Base-by-base conservation (phyloP, 1,139 yeast genomes). In the Blastobotrys capitulatus region DNA sequence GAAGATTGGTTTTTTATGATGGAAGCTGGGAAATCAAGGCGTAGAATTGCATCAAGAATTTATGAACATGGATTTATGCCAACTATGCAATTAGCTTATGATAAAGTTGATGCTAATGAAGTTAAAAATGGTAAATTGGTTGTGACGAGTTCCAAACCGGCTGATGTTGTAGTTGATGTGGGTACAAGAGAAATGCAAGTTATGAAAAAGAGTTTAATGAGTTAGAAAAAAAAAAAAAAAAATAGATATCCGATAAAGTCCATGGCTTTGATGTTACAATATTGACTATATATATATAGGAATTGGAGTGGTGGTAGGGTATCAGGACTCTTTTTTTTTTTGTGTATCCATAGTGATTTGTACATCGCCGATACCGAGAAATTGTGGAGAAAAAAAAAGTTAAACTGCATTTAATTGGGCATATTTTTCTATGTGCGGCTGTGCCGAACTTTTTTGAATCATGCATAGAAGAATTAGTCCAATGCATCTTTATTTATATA, bases 11-110 rank as follows among this genome's bases (percentile, higher is more conserved):
- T 63, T 42, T 61, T 70, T 20, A 64, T 70, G 5, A 76, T 79
- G 1, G 76, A 74, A n/a, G 66, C 70, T 12, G 66, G 61, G 0
- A 58, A 70, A 3, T 80, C 82, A 6, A 67, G 80, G 40, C 63
- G 69, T 6, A 67, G 97, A 50, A 80, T 88, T 1, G 83, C 89
- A 0, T 66, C 69, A 44, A 72, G 97, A 49, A 97, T 90, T 65
- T 57, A 88, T 15, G 68, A 67, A 13, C 76, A 90, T 8, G 96
- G 96, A 0, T 74, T 90, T 19, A 83, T 78, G 0, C 53, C 62
- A 0, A 70, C 72, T 3, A 58, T 76, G n/a, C 75, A 78, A 50
- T 82, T 76, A 45, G 97, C 95, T 0, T 66, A 69, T 15, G 72
- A 67, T 13, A 72, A 89, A 42, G 90, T 83, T 13, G 82, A 79